Evolutionary conservation across 371 early-diverging fungal genomes (phyloP).

Genomic region (Dichotomocladium elegans): DNA sequence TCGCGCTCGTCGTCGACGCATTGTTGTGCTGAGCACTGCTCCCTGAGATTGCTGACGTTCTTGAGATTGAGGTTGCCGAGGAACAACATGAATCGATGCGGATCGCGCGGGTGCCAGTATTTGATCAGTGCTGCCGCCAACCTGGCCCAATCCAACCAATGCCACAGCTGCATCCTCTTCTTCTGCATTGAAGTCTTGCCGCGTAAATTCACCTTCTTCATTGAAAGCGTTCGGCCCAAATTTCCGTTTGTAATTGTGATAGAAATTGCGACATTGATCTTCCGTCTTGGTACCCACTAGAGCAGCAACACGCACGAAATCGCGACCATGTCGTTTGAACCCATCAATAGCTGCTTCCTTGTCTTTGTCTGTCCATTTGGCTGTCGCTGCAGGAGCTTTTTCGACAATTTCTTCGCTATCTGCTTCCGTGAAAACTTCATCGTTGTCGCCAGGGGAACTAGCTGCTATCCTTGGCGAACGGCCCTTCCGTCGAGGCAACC

Average conservation of each 20-base stretch:
- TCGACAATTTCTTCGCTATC: constrained; percentile 17
- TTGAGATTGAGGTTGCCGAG: constrained; percentile 5
- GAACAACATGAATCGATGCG: neutral
- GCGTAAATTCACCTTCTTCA: constrained; percentile 31
- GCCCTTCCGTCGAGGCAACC: constrained; percentile 17
- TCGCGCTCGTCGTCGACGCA: constrained; percentile 9
- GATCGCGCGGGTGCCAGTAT: neutral
- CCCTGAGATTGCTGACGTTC: neutral
- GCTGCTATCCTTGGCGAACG: constrained; percentile 19
- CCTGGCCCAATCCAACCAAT: constrained; percentile 42
- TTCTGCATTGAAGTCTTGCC: constrained; percentile 36
- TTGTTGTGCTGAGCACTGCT: neutral
- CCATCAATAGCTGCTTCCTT: constrained; percentile 68
- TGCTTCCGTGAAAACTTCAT: constrained; percentile 10
- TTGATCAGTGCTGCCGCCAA: constrained; percentile 23
- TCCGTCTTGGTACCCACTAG: constrained; percentile 76
- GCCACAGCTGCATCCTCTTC: constrained; percentile 55
- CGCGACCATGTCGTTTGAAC: constrained; percentile 65
- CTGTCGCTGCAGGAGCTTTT: constrained; percentile 24
- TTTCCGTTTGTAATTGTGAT: constrained; percentile 70
- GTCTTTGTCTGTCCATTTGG: constrained; percentile 75
- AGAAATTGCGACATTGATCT: constrained; percentile 79
- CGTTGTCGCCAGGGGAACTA: neutral
- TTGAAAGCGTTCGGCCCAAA: constrained; percentile 59
- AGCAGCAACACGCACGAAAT: constrained; percentile 68